Percentiles rank a stretch among this genome's conserved stretches.
These are phyloP conservation scores for Ogataea haglerorum DNA, from an alignment of 805 yeast species.

Conservation along the genomic window DNA sequence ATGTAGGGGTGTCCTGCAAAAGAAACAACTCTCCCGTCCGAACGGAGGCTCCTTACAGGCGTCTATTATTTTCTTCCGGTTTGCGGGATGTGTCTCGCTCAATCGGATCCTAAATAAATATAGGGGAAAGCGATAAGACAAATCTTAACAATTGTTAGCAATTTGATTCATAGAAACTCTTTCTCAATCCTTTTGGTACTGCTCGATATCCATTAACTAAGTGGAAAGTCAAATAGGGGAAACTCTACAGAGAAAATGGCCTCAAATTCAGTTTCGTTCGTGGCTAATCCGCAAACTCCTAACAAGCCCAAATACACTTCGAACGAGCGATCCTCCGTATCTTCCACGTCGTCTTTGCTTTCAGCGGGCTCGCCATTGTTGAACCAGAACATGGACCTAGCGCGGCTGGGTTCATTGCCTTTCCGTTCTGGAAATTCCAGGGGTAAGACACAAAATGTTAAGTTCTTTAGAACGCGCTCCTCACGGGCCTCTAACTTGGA, in stretches of 20 bases:
- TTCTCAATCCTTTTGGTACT: too few species aligned
- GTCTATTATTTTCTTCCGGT: not conserved
- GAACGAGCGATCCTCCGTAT: slow-evolving; percentile 17
- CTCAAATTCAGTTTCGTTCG: slow-evolving; percentile 14
- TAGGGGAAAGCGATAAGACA: slow-evolving; percentile 8
- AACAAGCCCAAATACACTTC: slow-evolving; percentile 16
- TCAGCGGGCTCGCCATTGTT: slow-evolving; percentile 10
- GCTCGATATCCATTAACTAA: too few species aligned
- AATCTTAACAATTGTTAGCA: not conserved
- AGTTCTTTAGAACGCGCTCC: not conserved
- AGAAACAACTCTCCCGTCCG: not conserved
- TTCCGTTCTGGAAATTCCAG: not conserved
- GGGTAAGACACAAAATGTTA: not conserved
- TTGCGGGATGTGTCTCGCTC: slow-evolving; percentile 7
- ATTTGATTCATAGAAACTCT: too few species aligned
- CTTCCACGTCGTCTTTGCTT: slow-evolving; percentile 17
- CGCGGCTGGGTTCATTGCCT: slow-evolving; percentile 8
- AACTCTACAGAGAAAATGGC: slow-evolving; percentile 12
- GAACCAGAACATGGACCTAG: slow-evolving; percentile 15
- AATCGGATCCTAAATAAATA: slow-evolving; percentile 2
- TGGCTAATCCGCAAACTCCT: slow-evolving; percentile 16
- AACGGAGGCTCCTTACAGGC: not conserved
- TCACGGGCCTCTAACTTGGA: not conserved
- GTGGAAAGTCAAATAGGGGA: too few species aligned
- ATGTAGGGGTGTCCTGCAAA: not conserved